Percentiles rank a stretch among this genome's conserved stretches.
Conservation (phyloP, 2,329 filamentous ascomycete genomes). For the Macrophomina phaseolina region DNA sequence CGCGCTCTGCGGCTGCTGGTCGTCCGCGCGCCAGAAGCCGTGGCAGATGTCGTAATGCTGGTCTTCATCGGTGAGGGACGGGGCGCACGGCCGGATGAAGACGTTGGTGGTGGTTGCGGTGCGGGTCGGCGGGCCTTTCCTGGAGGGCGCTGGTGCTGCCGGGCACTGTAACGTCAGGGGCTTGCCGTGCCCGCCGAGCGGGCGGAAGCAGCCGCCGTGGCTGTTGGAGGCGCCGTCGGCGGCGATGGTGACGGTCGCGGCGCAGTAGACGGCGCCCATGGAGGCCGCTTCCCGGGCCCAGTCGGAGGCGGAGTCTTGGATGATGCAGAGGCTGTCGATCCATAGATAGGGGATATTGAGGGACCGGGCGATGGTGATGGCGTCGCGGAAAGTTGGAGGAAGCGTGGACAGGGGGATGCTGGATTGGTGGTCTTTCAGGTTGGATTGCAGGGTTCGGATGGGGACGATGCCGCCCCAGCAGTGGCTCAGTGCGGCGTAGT, state of each 20-base stretch:
- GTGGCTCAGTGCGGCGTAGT: background rate
- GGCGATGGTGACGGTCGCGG: background rate
- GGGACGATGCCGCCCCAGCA: background rate
- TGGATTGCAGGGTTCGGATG: background rate
- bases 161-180: background rate
- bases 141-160: background rate
- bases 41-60: background rate
- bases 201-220: background rate
- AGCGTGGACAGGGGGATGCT: background rate
- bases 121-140: too few species aligned
- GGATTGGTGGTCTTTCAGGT: background rate
- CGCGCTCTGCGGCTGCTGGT: background rate
- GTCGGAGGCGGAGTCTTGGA: background rate
- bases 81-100: background rate
- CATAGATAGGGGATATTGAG: background rate
- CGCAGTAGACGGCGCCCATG: background rate
- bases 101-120: too few species aligned
- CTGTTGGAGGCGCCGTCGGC: background rate
- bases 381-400: background rate
- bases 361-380: background rate
- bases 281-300: background rate
- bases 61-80: background rate
- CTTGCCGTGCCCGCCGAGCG: background rate
- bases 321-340: background rate
- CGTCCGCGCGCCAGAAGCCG: background rate